Evolutionary conservation across 2,329 filamentous ascomycete genomes (phyloP).

Genomic region (Zarea fungicola): DNA sequence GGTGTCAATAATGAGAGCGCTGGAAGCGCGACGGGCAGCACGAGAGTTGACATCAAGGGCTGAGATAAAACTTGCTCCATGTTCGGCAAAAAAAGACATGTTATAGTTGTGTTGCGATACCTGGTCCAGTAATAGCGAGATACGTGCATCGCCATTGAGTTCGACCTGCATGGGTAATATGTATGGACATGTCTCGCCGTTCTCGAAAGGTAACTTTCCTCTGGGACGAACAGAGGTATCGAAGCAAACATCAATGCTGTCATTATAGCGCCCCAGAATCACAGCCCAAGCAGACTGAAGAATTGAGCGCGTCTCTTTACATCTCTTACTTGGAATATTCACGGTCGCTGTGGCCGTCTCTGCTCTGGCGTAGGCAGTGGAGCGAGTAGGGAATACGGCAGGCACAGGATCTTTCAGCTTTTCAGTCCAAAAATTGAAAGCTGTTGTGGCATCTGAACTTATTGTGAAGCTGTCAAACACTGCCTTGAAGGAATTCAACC

Average conservation of each 20-base stretch:
- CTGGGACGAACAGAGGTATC: neutral
- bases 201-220: neutral
- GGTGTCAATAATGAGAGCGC: neutral
- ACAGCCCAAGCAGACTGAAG: constrained; percentile 5
- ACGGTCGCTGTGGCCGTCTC: neutral
- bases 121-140: neutral
- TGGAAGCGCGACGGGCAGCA: neutral
- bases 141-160: neutral
- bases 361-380: neutral
- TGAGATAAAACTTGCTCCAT: neutral
- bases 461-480: neutral
- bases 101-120: neutral
- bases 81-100: neutral
- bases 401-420: neutral
- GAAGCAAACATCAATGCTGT: neutral
- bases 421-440: neutral
- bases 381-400: neutral
- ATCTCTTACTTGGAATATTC: neutral
- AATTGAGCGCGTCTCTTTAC: neutral
- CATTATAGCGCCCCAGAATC: neutral
- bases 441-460: neutral
- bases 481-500: neutral
- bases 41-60: neutral
- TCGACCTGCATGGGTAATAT: neutral
- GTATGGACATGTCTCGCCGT: neutral